phyloP scores from a whole-genome alignment of 495 filamentous ascomycete species.

The Hypoxylon trugodes region DNA sequence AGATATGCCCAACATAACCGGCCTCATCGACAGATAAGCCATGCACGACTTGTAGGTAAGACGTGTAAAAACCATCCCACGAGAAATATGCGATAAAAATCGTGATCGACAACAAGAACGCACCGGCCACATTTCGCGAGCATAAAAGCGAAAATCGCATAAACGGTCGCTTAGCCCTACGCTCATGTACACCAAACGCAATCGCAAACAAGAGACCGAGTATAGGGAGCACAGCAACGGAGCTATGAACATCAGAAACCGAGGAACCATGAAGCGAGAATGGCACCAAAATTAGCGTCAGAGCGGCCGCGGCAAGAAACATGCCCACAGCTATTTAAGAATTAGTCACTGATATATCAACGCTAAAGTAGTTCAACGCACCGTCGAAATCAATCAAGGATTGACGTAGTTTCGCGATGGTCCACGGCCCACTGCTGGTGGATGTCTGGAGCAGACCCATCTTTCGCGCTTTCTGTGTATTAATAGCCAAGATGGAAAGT shows the following conservation, averaged over 20 bases:
- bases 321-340: slow-evolving; percentile 56
- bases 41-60: slow-evolving; percentile 78
- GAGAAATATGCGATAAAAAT: slow-evolving; percentile 72
- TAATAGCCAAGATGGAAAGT: slow-evolving; percentile 57
- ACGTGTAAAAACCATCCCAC: slow-evolving; percentile 73
- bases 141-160: slow-evolving; percentile 67
- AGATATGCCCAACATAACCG: slow-evolving; percentile 72
- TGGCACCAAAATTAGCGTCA: slow-evolving; percentile 70
- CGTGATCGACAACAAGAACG: slow-evolving; percentile 62
- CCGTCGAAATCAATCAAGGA: slow-evolving; percentile 69
- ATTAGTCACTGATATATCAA: slow-evolving; percentile 28
- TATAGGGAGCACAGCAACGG: slow-evolving; percentile 55
- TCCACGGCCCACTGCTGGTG: slow-evolving; percentile 56
- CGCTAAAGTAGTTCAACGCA: no score
- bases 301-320: slow-evolving; percentile 63
- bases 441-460: slow-evolving; percentile 58
- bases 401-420: slow-evolving; percentile 56
- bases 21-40: slow-evolving; percentile 62
- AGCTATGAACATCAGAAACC: slow-evolving; percentile 57
- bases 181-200: slow-evolving; percentile 67
- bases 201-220: slow-evolving; percentile 65
- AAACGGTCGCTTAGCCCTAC: slow-evolving; percentile 64
- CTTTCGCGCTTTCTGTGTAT: slow-evolving; percentile 66
- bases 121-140: slow-evolving; percentile 71
- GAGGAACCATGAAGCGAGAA: slow-evolving; percentile 63